Conservation (phyloP, 768 basidiomycete species). For the Zangia roseola region DNA sequence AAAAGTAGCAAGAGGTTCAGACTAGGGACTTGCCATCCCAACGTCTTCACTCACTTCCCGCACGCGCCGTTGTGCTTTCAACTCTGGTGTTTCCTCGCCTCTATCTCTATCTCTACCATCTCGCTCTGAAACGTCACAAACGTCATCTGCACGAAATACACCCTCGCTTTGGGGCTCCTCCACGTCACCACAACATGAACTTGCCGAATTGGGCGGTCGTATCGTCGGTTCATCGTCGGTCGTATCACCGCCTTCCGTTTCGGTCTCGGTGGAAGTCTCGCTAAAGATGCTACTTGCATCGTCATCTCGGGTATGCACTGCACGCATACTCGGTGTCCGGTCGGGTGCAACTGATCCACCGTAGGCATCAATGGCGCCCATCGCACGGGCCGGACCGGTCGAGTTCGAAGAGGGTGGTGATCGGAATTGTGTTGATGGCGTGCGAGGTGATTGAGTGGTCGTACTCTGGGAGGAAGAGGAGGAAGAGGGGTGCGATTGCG, state of each 20-base stretch:
- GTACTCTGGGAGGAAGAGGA: constrained; percentile 25
- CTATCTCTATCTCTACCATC: constrained; percentile 28
- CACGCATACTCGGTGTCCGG: constrained; percentile 27
- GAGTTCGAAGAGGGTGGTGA: constrained; percentile 12
- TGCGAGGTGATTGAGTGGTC: constrained; percentile 16
- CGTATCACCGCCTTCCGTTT: constrained; percentile 55
- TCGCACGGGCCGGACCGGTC: constrained; percentile 43
- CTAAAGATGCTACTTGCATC: constrained; percentile 34
- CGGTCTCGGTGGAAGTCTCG: constrained; percentile 46
- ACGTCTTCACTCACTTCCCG: constrained; percentile 32
- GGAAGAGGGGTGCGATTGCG: constrained; percentile 33
- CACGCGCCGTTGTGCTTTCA: constrained; percentile 29
- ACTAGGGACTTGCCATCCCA: constrained; percentile 31
- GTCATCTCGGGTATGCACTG: constrained; percentile 26
- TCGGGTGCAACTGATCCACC: constrained; percentile 41
- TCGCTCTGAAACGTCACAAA: constrained; percentile 12
- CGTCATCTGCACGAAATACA: constrained; percentile 21
- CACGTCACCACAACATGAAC: constrained; percentile 39
- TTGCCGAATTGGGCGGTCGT: constrained; percentile 45
- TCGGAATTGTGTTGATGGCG: constrained; percentile 21
- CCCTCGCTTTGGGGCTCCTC: constrained; percentile 34
- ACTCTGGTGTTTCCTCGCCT: constrained; percentile 33
- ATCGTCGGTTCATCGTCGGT: constrained; percentile 88
- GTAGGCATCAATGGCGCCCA: constrained; percentile 56
- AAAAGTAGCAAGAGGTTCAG: not conserved